Percentiles rank a stretch among this genome's conserved stretches.
phyloP scores from a whole-genome alignment of 2,329 filamentous ascomycete genomes.

The Ascocoryne sarcoides region DNA sequence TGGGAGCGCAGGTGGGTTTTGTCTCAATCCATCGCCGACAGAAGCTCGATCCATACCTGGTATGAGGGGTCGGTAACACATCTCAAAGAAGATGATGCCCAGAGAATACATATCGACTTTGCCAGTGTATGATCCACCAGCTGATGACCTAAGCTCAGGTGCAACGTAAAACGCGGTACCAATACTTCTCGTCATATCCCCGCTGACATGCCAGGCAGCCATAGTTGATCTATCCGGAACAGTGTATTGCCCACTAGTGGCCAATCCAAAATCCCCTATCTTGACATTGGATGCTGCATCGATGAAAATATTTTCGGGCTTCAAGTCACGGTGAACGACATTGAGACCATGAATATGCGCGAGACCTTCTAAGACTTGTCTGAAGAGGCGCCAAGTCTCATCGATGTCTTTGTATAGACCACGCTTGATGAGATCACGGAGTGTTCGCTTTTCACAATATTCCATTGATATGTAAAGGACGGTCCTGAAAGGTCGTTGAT shows the following conservation, averaged over 20 bases:
- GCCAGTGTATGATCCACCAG: slow-evolving; percentile 71
- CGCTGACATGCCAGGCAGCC: slow-evolving; percentile 18
- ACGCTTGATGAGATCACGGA: slow-evolving; percentile 77
- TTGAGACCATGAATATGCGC: slow-evolving; percentile 82
- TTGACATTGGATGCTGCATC: slow-evolving; percentile 84
- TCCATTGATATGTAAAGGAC: slow-evolving; percentile 98
- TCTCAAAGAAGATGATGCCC: slow-evolving; percentile 97
- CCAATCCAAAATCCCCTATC: slow-evolving; percentile 93
- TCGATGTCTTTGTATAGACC: slow-evolving; percentile 65
- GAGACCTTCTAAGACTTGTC: slow-evolving; percentile 83
- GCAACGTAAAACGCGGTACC: slow-evolving; percentile 87
- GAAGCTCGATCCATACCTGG: slow-evolving; percentile 54
- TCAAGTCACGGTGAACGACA: slow-evolving; percentile 92
- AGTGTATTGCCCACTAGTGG: slow-evolving; percentile 75
- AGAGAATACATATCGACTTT: slow-evolving; percentile 99
- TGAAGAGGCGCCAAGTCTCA: slow-evolving; percentile 82
- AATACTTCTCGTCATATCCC: slow-evolving; percentile 62
- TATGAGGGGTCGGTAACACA: slow-evolving; percentile 63
- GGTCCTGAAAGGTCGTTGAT: slow-evolving; percentile 51
- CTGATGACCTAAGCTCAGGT: slow-evolving; percentile 74
- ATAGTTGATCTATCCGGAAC: slow-evolving; percentile 41
- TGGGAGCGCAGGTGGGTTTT: slow-evolving; percentile 61
- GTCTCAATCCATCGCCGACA: slow-evolving; percentile 59
- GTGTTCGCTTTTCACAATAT: slow-evolving; percentile 81
- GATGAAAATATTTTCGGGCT: slow-evolving; percentile 97